Conservation (phyloP, 495 filamentous ascomycete species). For the Podospora sp. region DNA sequence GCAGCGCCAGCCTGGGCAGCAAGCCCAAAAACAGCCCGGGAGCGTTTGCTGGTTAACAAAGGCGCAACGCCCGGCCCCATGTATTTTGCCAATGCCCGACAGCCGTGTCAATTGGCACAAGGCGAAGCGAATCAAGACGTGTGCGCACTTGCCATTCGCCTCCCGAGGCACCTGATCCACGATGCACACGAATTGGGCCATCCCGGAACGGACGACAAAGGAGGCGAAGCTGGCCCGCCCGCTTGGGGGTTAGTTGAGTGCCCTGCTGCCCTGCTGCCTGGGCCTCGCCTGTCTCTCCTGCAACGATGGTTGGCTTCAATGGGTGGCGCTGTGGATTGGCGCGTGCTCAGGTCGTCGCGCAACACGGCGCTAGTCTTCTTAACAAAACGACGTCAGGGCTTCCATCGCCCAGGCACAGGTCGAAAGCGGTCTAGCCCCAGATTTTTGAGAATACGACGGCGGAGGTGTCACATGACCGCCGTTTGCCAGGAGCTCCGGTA, state of each 20-base stretch:
- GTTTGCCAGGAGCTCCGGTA: background rate
- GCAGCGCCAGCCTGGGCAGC: background rate
- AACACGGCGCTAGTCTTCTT: slow-evolving; percentile 16
- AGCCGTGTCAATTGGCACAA: slow-evolving; percentile 14
- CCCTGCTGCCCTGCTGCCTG: slow-evolving; percentile 13
- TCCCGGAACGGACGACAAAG: slow-evolving; percentile 15
- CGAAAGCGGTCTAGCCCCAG: slow-evolving; percentile 2
- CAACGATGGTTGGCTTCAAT: slow-evolving; percentile 13
- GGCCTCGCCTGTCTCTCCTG: background rate
- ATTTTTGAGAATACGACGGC: background rate
- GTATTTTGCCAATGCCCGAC: background rate
- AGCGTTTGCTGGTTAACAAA: background rate
- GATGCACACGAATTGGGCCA: slow-evolving; percentile 4
- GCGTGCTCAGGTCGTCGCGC: slow-evolving; percentile 10
- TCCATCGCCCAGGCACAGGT: slow-evolving; percentile 19
- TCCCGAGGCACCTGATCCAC: slow-evolving; percentile 18
- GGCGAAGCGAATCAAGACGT: background rate
- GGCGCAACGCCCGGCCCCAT: background rate
- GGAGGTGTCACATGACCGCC: slow-evolving; percentile 9
- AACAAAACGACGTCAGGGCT: slow-evolving; percentile 33
- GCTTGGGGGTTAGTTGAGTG: background rate
- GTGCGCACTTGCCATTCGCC: slow-evolving; percentile 4
- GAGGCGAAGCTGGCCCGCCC: slow-evolving; percentile 20
- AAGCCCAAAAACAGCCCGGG: background rate
- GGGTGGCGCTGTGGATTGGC: slow-evolving; percentile 10